These are phyloP conservation scores for Citrus unshiu DNA, from an alignment of 345 rosid species.

Conservation along the genomic window DNA sequence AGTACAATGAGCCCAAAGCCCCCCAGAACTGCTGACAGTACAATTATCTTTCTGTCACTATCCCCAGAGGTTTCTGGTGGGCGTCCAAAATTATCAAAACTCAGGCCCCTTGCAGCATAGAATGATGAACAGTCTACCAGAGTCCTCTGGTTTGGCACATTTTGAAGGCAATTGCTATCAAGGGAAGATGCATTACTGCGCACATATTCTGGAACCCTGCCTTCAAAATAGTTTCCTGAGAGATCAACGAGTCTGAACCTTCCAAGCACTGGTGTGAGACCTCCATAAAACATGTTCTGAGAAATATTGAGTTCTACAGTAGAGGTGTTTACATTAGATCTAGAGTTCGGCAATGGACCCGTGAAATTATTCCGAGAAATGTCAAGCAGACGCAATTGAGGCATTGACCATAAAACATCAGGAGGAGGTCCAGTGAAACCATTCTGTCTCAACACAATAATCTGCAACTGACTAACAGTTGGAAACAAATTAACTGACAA, in stretches of 20 bases:
- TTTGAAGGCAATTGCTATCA: slow-evolving; percentile 67
- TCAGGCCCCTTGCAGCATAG: slow-evolving; percentile 55
- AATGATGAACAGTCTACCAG: slow-evolving; percentile 53
- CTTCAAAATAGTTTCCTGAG: slow-evolving; percentile 81
- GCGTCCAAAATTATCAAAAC: slow-evolving; percentile 79
- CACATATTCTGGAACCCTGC: slow-evolving; percentile 65
- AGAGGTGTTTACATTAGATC: slow-evolving; percentile 30
- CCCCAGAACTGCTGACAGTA: slow-evolving; percentile 66
- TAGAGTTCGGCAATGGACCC: slow-evolving; percentile 48
- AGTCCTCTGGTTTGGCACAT: slow-evolving; percentile 54
- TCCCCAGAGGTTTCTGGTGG: slow-evolving; percentile 32
- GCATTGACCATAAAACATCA: slow-evolving; percentile 51
- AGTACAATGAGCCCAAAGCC: slow-evolving; percentile 51
- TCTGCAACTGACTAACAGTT: slow-evolving; percentile 50
- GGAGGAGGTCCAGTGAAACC: slow-evolving; percentile 58
- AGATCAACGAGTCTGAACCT: slow-evolving; percentile 51
- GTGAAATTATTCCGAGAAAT: slow-evolving; percentile 82
- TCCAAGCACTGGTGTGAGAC: slow-evolving; percentile 42
- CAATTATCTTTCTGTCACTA: slow-evolving; percentile 40
- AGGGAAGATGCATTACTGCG: slow-evolving; percentile 42
- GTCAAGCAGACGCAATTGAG: slow-evolving; percentile 56
- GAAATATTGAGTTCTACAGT: slow-evolving; percentile 57
- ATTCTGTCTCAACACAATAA: slow-evolving; percentile 51
- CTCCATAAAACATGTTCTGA: slow-evolving; percentile 68
- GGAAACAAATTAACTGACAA: slow-evolving; percentile 55